A percentile compares a stretch with the other conserved stretches of the same genome.
These are phyloP conservation scores for Sclerotiophoma versabilis DNA, from an alignment of 2,329 filamentous ascomycete species.

Conservation along the genomic window DNA sequence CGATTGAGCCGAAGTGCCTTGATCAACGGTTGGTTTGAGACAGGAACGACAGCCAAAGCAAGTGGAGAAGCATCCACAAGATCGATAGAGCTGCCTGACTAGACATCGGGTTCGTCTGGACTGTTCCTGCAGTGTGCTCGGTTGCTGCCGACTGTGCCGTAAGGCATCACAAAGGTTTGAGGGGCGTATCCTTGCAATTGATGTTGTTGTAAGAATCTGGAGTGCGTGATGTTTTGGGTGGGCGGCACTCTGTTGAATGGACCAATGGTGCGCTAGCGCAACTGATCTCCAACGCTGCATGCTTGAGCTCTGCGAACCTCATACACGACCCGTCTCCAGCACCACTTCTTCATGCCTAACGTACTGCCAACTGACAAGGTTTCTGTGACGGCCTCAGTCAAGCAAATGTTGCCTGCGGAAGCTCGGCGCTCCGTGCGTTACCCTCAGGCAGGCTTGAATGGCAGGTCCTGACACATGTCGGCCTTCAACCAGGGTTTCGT, in stretches of 20 bases:
- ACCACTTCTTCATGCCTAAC: constrained; percentile 43
- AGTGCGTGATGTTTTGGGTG: constrained; percentile 23
- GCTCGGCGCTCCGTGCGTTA: constrained; percentile 36
- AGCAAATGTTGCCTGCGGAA: constrained; percentile 32
- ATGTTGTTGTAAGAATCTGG: constrained; percentile 23
- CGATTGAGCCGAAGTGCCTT: constrained; percentile 3
- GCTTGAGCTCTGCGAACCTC: constrained; percentile 39
- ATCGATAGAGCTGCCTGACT: constrained; percentile 15
- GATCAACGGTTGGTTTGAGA: constrained; percentile 10
- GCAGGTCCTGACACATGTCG: constrained; percentile 47
- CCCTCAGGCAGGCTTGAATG: constrained; percentile 35
- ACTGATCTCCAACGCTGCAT: constrained; percentile 30
- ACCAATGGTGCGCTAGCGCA: constrained; percentile 26
- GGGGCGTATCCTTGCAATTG: constrained; percentile 35
- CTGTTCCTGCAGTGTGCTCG: constrained; percentile 34
- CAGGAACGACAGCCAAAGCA: constrained; percentile 16
- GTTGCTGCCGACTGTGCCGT: constrained; percentile 33
- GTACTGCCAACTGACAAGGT: constrained; percentile 29
- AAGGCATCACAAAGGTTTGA: constrained; percentile 47
- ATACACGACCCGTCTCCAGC: constrained; percentile 47
- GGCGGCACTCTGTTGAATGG: constrained; percentile 20
- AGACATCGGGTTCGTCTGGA: constrained; percentile 27
- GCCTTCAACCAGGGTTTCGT: constrained; percentile 52
- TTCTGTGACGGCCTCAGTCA: constrained; percentile 38
- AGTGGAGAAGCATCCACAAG: constrained; percentile 21